phyloP scores from a whole-genome alignment of 2,329 filamentous ascomycete genomes.

The Elsinoe perseae region DNA sequence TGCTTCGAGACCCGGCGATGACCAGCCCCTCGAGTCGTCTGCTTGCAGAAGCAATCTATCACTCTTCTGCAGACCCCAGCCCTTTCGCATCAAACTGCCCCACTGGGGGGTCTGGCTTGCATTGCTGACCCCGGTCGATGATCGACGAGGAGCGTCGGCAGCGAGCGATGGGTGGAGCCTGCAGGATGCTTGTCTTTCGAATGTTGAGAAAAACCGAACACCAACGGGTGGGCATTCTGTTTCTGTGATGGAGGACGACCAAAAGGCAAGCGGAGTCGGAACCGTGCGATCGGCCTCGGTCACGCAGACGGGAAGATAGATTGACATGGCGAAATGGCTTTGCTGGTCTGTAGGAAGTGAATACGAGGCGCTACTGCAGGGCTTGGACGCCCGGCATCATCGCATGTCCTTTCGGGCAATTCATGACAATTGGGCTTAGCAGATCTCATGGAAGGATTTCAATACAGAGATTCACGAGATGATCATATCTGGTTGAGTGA shows the following conservation, averaged over 20 bases:
- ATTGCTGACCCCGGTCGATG: slow-evolving; percentile 2
- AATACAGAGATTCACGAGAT: not conserved
- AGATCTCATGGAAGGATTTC: not conserved
- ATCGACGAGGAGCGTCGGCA: slow-evolving; percentile 10
- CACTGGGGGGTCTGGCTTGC: not conserved
- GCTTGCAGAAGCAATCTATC: not conserved
- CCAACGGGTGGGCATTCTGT: not conserved
- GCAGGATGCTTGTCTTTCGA: slow-evolving; percentile 7
- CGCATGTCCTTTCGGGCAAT: not conserved
- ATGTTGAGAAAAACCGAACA: not conserved
- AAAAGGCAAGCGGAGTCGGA: not conserved
- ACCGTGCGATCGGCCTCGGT: not conserved
- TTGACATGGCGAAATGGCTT: slow-evolving; percentile 1
- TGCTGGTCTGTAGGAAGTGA: not conserved
- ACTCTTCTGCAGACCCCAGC: not conserved
- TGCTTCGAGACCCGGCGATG: slow-evolving; percentile 5
- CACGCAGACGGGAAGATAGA: not conserved
- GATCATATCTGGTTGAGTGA: not conserved
- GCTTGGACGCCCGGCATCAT: slow-evolving; percentile 7
- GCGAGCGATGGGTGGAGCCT: slow-evolving; percentile 3
- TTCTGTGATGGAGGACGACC: no score
- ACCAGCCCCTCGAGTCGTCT: not conserved
- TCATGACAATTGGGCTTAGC: not conserved
- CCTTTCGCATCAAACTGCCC: not conserved
- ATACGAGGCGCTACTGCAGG: slow-evolving; percentile 14